These are phyloP conservation scores for Allium fistulosum DNA, from an alignment of 106 monocot species.

Conservation along the genomic window DNA sequence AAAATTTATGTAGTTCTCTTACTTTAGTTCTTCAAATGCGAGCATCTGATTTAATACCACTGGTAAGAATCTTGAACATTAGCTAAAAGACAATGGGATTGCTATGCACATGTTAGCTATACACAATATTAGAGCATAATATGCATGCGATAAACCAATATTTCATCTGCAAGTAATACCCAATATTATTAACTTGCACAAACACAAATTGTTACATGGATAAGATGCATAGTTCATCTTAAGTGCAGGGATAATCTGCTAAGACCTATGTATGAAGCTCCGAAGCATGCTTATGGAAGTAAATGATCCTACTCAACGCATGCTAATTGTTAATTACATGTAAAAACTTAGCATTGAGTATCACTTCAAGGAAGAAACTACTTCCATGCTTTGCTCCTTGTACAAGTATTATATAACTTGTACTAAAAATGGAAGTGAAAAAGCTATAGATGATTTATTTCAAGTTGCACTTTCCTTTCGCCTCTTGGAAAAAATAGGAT, in stretches of 20 bases:
- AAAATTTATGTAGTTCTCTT: too few relatives aligned
- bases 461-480: slow-evolving; percentile 4
- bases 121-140: too few relatives aligned
- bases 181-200: not conserved
- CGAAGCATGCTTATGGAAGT: slow-evolving; percentile 1
- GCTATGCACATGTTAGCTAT: too few relatives aligned
- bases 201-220: not conserved
- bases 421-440: not conserved
- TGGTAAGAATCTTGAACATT: too few relatives aligned
- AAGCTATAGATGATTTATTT: not conserved
- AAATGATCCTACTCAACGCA: slow-evolving; percentile 2
- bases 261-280: not conserved
- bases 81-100: too few relatives aligned
- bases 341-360: slow-evolving; percentile 24
- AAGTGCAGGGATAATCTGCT: not conserved
- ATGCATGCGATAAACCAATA: too few relatives aligned
- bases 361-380: slow-evolving; percentile 26
- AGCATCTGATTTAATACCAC: too few relatives aligned
- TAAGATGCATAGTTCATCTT: not conserved
- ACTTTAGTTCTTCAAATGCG: too few relatives aligned
- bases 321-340: slow-evolving; percentile 11
- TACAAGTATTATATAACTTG: not conserved
- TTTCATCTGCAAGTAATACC: too few relatives aligned
- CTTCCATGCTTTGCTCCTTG: not conserved
- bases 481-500: slow-evolving; percentile 6